Evolutionary conservation across 352 stramenopile species (phyloP), one percentile per base, ranked within the genome.

Genomic region (Phytophthora pini): DNA sequence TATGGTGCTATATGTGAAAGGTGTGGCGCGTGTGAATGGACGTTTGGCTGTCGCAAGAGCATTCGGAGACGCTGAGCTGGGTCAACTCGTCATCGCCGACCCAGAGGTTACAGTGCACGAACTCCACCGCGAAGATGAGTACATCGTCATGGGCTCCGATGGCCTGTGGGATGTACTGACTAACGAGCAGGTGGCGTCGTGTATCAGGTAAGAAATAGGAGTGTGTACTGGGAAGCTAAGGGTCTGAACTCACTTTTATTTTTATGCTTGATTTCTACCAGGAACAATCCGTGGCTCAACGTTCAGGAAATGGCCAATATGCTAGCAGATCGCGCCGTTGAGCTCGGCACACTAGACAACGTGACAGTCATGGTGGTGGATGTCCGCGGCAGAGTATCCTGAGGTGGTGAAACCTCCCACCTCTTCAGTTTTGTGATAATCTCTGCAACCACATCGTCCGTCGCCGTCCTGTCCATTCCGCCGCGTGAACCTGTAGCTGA

Each of bases 361-460:
- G 75, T 94, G 46, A 94, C 87, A 5, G 83, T 90, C 27, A 49
- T 92, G 54, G 70, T 92, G 36, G 79, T 89, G 48, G 84, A 94
- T 38, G 72, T 94, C 13, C 85, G 83, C 3, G 46, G 58, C 15
- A 68, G 48, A 66, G 49, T 55, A 63, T 32, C 61, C 24, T 73
- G 52, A 72, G 32, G n/a, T 5, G 44, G 26, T 62, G 34, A 17
- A 32, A 34, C 20, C 2, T n/a, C 36, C 38, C 36, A 38, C 24
- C 17, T 41, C 49, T 56, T 38, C 44, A 51, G 51, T 67, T 67
- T 67, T 60, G 34, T 52, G 31, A 44, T 26, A 27, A 36, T 13
- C 32, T 31, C 51, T 46, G 46, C 31, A 9, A 65, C 31, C 36
- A 20, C 12, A 12, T 36, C 31, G 31, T 36, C 56, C 46, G 17